A percentile compares a stretch with the other conserved stretches of the same genome.
Evolutionary conservation across 2,329 filamentous ascomycete genomes (phyloP).

Genomic region (Remersonia thermophila): DNA sequence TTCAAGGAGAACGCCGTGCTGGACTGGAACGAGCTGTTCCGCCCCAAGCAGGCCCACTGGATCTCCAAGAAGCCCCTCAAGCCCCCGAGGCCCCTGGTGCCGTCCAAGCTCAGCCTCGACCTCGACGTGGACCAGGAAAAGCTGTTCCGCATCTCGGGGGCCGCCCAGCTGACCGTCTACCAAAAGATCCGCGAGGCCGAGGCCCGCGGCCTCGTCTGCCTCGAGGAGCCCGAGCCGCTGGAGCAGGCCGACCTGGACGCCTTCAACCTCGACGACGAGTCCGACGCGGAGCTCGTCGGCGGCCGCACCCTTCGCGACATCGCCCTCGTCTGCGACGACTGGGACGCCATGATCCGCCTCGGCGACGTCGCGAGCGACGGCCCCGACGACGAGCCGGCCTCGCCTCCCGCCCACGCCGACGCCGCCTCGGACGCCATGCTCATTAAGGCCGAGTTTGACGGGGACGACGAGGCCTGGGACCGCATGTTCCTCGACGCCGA

Average conservation of each 20-base stretch:
- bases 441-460: constrained; percentile 31
- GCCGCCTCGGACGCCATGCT: constrained; percentile 15
- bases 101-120: constrained; percentile 80
- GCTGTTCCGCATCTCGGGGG: constrained; percentile 62
- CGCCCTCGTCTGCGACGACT: constrained; percentile 75
- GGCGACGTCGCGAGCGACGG: constrained; percentile 22
- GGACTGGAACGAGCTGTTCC: constrained; percentile 71
- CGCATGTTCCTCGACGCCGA: constrained; percentile 44
- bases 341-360: constrained; percentile 52
- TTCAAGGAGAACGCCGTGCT: constrained; percentile 67
- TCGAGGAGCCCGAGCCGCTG: constrained; percentile 27
- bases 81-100: constrained; percentile 68
- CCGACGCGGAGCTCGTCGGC: constrained; percentile 53
- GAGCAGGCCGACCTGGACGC: constrained; percentile 33
- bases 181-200: constrained; percentile 43
- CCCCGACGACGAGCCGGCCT: constrained; percentile 7
- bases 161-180: constrained; percentile 39
- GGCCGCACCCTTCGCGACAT: constrained; percentile 72
- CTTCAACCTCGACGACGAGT: constrained; percentile 30
- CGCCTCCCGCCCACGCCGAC: constrained; percentile 1
- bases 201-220: constrained; percentile 34
- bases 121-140: constrained; percentile 78
- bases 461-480: constrained; percentile 52
- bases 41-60: constrained; percentile 66
- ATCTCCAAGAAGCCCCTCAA: constrained; percentile 68